Evolutionary conservation across 1,139 yeast species (phyloP).

Genomic region (Blastobotrys arbuscula): DNA sequence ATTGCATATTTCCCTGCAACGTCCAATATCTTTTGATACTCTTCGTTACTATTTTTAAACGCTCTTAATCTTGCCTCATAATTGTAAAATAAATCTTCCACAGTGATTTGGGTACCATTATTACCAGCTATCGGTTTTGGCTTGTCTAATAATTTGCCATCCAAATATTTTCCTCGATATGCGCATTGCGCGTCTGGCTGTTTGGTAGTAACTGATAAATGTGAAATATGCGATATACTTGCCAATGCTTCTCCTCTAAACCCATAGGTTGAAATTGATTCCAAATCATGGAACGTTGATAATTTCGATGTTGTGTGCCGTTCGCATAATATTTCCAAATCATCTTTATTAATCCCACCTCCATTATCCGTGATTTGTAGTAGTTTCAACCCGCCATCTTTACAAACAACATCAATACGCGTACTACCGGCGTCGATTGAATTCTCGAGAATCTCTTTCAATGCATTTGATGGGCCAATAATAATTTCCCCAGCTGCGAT

Average conservation of each 20-base stretch:
- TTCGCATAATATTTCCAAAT: slow-evolving; percentile 55
- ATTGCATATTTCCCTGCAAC: slow-evolving; percentile 81
- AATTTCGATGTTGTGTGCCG: slow-evolving; percentile 73
- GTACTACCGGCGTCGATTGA: slow-evolving; percentile 70
- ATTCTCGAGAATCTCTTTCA: slow-evolving; percentile 74
- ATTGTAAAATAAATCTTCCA: slow-evolving; percentile 87
- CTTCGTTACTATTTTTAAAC: slow-evolving; percentile 50
- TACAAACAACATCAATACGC: slow-evolving; percentile 55
- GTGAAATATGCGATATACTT: slow-evolving; percentile 58
- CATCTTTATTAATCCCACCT: slow-evolving; percentile 53
- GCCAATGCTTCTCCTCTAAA: slow-evolving; percentile 81
- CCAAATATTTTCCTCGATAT: slow-evolving; percentile 51
- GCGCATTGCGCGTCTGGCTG: slow-evolving; percentile 59
- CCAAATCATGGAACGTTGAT: slow-evolving; percentile 46
- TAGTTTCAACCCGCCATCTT: slow-evolving; percentile 58
- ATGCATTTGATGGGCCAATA: slow-evolving; percentile 83
- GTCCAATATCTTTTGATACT: slow-evolving; percentile 69
- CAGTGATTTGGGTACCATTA: slow-evolving; percentile 77
- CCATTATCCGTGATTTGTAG: slow-evolving; percentile 75
- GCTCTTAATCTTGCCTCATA: slow-evolving; percentile 73
- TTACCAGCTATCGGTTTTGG: slow-evolving; percentile 83
- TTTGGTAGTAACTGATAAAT: slow-evolving; percentile 72
- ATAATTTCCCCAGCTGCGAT: slow-evolving; percentile 98
- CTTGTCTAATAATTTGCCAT: slow-evolving; percentile 52
- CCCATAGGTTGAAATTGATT: slow-evolving; percentile 54